Conservation (phyloP, 176 grass and related monocot species). For the Phoenix dactylifera region DNA sequence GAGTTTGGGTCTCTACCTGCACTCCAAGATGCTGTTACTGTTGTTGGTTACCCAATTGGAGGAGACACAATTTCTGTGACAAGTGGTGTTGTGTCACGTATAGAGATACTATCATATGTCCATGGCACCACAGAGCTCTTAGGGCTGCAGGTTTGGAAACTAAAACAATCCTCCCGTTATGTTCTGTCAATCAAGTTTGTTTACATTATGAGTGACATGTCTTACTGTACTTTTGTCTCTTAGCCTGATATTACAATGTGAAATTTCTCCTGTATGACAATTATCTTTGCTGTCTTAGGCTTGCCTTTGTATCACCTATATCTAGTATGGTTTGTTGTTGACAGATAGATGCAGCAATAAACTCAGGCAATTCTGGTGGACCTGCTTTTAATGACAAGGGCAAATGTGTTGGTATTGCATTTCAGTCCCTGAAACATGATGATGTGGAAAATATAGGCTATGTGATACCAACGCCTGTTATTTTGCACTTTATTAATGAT, state of each 20-base stretch:
- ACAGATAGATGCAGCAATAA: conserved; percentile 99
- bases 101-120: conserved; percentile 97
- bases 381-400: conserved; percentile 95
- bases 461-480: conserved; percentile 93
- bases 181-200: too few relatives aligned
- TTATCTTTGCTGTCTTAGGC: too few relatives aligned
- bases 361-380: conserved; percentile 93
- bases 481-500: conserved; percentile 89
- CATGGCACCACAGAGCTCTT: conserved; percentile 96
- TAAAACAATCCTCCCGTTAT: not conserved
- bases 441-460: conserved; percentile 99
- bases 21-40: conserved; percentile 88
- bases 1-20: conserved; percentile 76
- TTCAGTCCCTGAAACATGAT: conserved; percentile 98
- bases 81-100: conserved; percentile 93
- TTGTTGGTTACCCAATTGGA: conserved; percentile 97
- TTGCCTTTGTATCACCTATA: not conserved
- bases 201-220: too few relatives aligned
- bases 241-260: too few relatives aligned
- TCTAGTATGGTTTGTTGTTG: conserved; percentile 16
- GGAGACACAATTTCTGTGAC: conserved; percentile 97
- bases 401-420: conserved; percentile 88
- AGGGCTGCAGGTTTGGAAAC: conserved; percentile 56
- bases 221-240: too few relatives aligned
- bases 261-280: too few relatives aligned